Conservation (phyloP, 1,284 basidiomycete genomes). For the Rhodotorula sp. region DNA sequence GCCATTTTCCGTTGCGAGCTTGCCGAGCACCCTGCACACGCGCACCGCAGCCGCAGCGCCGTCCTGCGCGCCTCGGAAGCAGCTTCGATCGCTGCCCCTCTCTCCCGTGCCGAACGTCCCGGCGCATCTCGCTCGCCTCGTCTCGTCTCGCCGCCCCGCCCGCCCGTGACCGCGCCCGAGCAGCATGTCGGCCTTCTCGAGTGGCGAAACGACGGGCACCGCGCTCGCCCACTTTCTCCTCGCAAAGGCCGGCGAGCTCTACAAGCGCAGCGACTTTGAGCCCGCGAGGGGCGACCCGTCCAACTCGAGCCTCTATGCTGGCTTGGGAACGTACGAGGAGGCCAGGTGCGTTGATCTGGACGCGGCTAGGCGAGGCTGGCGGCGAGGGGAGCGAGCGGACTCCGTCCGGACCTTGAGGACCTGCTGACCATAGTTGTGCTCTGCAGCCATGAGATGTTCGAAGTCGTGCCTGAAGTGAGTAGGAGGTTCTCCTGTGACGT, state of each 20-base stretch:
- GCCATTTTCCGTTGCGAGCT: too few relatives aligned
- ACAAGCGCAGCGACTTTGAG: conserved; percentile 5
- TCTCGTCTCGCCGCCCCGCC: neutral
- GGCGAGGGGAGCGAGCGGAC: too few relatives aligned
- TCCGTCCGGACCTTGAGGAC: neutral
- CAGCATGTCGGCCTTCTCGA: neutral
- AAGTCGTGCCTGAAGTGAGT: conserved; percentile 44
- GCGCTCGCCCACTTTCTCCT: conserved; percentile 1
- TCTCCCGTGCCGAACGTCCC: neutral
- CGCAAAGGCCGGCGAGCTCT: neutral
- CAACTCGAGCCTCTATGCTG: conserved; percentile 18
- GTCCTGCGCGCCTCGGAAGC: too few relatives aligned
- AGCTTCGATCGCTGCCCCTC: too few relatives aligned
- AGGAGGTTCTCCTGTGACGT: neutral
- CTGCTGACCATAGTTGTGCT: too few relatives aligned
- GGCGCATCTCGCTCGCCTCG: neutral
- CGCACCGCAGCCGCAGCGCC: too few relatives aligned
- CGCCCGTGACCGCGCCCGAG: neutral
- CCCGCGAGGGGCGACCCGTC: conserved; percentile 18
- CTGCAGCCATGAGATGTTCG: conserved; percentile 41
- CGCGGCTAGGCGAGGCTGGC: neutral
- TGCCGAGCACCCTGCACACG: too few relatives aligned
- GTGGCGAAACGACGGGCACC: neutral
- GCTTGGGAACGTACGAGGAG: conserved; percentile 26
- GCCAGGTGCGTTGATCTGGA: conserved; percentile 16